Evolutionary conservation across 176 grass and related monocot species (phyloP), one percentile per base, ranked within the genome.

Genomic region (Musa schizocarpa): DNA sequence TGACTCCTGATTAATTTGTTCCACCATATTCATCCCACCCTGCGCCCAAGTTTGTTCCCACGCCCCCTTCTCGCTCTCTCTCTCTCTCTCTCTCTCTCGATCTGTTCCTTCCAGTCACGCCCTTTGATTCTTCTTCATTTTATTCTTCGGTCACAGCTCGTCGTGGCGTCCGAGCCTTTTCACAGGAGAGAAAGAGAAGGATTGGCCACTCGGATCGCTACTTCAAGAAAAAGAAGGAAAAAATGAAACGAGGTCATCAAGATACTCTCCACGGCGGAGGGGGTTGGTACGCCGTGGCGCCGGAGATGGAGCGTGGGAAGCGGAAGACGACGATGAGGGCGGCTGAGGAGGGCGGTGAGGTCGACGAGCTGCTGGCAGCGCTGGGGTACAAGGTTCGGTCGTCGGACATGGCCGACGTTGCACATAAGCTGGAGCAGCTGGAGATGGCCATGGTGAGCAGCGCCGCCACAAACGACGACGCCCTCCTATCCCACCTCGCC

Each of bases 361-460:
- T 91, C n/a, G 95, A 99, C 19, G 86, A 99, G 86, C 73, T 94
- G 21, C 86, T 99, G 23, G 95, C 95, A 0, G 90, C 86, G 80
- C 81, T 99, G 22, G 95, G 95, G 1, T 99, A 99, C 86, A 98
- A 98, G 86, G 90, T 98, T 12, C 86, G 95, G 8, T 76, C 90
- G 10, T 98, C 95, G 3, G 95, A 99, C 59, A 99, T 99, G 95
- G 95, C 88, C 13, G 95, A 99, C 72, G 95, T 99, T 23, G 95
- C 95, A 6, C 88, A 91, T 77, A 99, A 99, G 75, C 95, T 99
- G 57, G 95, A 99, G 95, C 88, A 99, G 84, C 88, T 94, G 2
- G 95, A 99, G 90, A 89, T 99, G 95, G 90, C 90, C 78, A 94
- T 99, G 90, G 88, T 79, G 13, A 48, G 64, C 63, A 54, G 75